A percentile compares a stretch with the other conserved stretches of the same genome.
phyloP scores from a whole-genome alignment of 192 early-diverging fungal species.

The Entophlyctis luteolus region DNA sequence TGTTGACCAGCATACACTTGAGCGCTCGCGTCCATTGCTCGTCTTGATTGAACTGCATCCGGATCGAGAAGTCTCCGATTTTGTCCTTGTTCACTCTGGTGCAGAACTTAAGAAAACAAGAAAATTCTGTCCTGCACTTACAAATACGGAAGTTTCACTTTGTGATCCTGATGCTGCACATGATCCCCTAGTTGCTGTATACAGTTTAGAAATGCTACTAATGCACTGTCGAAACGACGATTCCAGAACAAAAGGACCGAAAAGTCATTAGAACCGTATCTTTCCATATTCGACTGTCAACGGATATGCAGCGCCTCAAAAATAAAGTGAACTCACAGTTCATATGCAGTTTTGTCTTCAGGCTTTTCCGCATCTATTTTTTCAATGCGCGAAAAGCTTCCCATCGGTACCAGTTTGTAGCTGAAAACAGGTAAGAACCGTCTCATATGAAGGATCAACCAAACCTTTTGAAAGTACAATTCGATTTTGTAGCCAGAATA shows the following conservation, averaged over 20 bases:
- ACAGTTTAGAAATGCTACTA: constrained; percentile 87
- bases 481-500: constrained; percentile 78
- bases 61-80: constrained; percentile 78
- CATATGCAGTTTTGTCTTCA: constrained; percentile 67
- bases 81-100: constrained; percentile 80
- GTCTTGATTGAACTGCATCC: constrained; percentile 83
- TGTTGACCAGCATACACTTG: constrained; percentile 80
- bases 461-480: constrained; percentile 75
- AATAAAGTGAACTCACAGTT: constrained; percentile 58
- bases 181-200: constrained; percentile 83
- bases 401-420: constrained; percentile 84
- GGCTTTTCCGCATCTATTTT: constrained; percentile 67
- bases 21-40: constrained; percentile 90
- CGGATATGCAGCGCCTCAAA: neutral
- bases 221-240: constrained; percentile 79
- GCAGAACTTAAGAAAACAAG: neutral
- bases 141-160: constrained; percentile 80
- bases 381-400: constrained; percentile 87
- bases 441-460: neutral
- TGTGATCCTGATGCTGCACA: constrained; percentile 67
- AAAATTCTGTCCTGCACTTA: constrained; percentile 28
- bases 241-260: constrained; percentile 78
- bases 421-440: constrained; percentile 26
- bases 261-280: constrained; percentile 80
- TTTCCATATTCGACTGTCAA: constrained; percentile 18